These are phyloP conservation scores for Sarcomyxa edulis DNA, from an alignment of 768 basidiomycete species.

Conservation along the genomic window DNA sequence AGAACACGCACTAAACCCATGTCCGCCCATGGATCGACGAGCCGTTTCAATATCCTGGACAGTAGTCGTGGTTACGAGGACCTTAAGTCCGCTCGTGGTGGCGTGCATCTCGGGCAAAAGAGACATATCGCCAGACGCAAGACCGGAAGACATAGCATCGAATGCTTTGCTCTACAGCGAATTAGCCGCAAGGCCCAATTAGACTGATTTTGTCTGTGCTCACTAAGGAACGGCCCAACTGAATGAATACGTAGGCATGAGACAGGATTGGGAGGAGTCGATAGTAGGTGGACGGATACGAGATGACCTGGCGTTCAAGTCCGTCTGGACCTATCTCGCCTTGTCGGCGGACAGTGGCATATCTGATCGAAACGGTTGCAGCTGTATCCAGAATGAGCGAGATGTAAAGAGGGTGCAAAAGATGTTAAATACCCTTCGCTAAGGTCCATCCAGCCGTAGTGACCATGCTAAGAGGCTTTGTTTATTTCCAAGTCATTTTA, in stretches of 20 bases:
- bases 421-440: constrained; percentile 48
- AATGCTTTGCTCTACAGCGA: constrained; percentile 42
- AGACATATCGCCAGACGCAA: constrained; percentile 52
- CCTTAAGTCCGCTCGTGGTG: constrained; percentile 64
- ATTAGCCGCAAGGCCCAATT: too few relatives aligned
- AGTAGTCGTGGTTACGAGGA: constrained; percentile 45
- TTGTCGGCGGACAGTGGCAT: constrained; percentile 68
- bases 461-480: constrained; percentile 47
- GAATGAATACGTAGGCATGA: constrained; percentile 64
- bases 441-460: constrained; percentile 54
- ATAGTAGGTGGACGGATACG: constrained; percentile 69
- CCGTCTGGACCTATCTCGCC: constrained; percentile 46
- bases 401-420: not conserved
- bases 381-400: constrained; percentile 22
- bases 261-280: constrained; percentile 69
- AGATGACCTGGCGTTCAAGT: constrained; percentile 62
- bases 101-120: constrained; percentile 72
- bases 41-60: constrained; percentile 60
- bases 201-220: too few relatives aligned
- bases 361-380: constrained; percentile 63
- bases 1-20: constrained; percentile 67
- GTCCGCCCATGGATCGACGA: constrained; percentile 70
- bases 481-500: not conserved
- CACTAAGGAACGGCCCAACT: constrained; percentile 56
- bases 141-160: constrained; percentile 38